Conservation (phyloP, 2,329 filamentous ascomycete genomes). For the Xylariaceae sp. region DNA sequence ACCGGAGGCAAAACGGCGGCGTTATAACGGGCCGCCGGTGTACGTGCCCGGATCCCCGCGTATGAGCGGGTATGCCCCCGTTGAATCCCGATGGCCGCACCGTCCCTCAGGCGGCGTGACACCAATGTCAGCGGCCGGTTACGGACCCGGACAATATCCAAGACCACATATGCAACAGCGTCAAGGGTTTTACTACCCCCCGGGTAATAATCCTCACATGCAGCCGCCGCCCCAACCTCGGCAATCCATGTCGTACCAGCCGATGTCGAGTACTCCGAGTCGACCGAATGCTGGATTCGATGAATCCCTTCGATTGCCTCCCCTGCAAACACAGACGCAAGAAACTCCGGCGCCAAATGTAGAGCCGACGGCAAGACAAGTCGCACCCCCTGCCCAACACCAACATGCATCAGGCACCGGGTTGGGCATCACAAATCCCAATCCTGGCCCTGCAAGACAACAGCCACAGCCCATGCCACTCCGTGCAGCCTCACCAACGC, state of each 20-base stretch:
- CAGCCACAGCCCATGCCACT: constrained; percentile 8
- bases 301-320: constrained; percentile 49
- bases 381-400: constrained; percentile 6
- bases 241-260: constrained; percentile 35
- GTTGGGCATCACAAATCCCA: constrained; percentile 20
- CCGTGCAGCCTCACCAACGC: constrained; percentile 6
- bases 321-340: constrained; percentile 43
- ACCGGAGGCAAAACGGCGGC: constrained; percentile 33
- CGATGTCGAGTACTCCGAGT: constrained; percentile 27
- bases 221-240: constrained; percentile 54
- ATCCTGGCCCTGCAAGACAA: constrained; percentile 6
- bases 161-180: constrained; percentile 23
- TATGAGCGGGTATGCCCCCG: constrained; percentile 26
- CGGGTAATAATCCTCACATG: constrained; percentile 36
- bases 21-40: constrained; percentile 29
- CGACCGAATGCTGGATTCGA: constrained; percentile 47
- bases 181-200: constrained; percentile 12
- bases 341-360: constrained; percentile 25
- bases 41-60: constrained; percentile 39
- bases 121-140: constrained; percentile 26
- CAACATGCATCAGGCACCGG: constrained; percentile 14
- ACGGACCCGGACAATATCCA: constrained; percentile 28
- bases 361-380: constrained; percentile 17
- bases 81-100: constrained; percentile 32
- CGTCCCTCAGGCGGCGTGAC: constrained; percentile 24